These are phyloP conservation scores for Quercus wislizeni DNA, from an alignment of 306 rosid species.

Conservation along the genomic window DNA sequence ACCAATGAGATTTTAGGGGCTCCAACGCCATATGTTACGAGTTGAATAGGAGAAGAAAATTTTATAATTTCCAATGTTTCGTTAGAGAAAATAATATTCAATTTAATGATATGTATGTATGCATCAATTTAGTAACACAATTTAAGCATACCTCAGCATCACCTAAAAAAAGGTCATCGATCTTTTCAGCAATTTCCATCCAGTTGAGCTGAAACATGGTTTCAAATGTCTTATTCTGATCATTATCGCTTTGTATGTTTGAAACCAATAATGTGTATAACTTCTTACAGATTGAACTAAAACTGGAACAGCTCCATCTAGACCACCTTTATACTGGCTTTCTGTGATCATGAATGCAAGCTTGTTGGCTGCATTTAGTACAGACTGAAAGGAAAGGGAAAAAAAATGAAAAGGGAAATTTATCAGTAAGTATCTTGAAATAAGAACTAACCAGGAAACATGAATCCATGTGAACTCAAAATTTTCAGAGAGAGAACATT, in stretches of 20 bases:
- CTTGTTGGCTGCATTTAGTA: conserved; percentile 55
- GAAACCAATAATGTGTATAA: conserved; percentile 24
- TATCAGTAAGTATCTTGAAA: neutral
- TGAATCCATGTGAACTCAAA: neutral
- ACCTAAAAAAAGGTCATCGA: conserved; percentile 80
- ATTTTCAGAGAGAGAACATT: neutral
- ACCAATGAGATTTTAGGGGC: neutral
- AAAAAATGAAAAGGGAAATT: neutral
- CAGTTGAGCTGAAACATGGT: conserved; percentile 63
- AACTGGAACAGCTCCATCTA: conserved; percentile 87
- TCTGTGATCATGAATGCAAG: conserved; percentile 64
- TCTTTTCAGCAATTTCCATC: conserved; percentile 81
- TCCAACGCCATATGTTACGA: neutral
- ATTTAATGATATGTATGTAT: neutral
- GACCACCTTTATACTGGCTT: conserved; percentile 67
- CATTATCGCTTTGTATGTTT: neutral
- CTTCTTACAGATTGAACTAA: conserved; percentile 75
- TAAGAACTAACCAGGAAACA: neutral
- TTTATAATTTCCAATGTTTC: neutral
- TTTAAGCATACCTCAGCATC: conserved; percentile 73
- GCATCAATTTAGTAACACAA: neutral
- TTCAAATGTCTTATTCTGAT: conserved; percentile 18
- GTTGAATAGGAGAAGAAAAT: neutral
- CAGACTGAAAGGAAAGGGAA: conserved; percentile 42
- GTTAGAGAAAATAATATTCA: neutral